These are phyloP conservation scores for Lachnellula subtilissima DNA, from an alignment of 2,329 filamentous ascomycete species.

Conservation along the genomic window DNA sequence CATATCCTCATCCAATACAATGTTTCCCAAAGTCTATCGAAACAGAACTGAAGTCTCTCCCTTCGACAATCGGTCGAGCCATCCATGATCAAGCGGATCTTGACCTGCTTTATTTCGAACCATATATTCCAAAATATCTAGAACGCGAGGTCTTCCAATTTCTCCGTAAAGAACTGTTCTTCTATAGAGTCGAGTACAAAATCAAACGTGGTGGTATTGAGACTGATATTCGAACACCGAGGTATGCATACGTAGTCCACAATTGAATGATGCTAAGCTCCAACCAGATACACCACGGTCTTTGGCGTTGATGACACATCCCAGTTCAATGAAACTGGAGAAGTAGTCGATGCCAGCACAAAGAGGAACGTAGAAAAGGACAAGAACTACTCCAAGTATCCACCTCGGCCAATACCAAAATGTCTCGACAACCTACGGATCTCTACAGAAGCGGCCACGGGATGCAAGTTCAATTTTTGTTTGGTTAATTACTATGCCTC, in stretches of 20 bases:
- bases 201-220: slow-evolving; percentile 62
- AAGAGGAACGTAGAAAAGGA: slow-evolving; percentile 40
- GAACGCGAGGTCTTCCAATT: slow-evolving; percentile 63
- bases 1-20: slow-evolving; percentile 49
- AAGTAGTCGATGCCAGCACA: slow-evolving; percentile 42
- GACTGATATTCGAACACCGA: slow-evolving; percentile 54
- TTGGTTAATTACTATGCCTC: slow-evolving; percentile 81
- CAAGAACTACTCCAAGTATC: slow-evolving; percentile 50
- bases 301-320: slow-evolving; percentile 60
- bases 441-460: slow-evolving; percentile 61
- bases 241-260: slow-evolving; percentile 28
- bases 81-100: slow-evolving; percentile 67
- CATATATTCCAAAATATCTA: slow-evolving; percentile 57
- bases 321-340: slow-evolving; percentile 45
- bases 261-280: slow-evolving; percentile 34
- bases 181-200: slow-evolving; percentile 70
- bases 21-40: slow-evolving; percentile 38
- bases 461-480: slow-evolving; percentile 70
- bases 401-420: slow-evolving; percentile 64
- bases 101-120: slow-evolving; percentile 71
- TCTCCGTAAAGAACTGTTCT: slow-evolving; percentile 65
- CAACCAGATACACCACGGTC: slow-evolving; percentile 55
- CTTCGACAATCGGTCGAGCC: slow-evolving; percentile 46
- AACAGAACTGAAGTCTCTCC: slow-evolving; percentile 40
- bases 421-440: slow-evolving; percentile 61